Base-by-base conservation (phyloP, 805 yeast species). In the Spathaspora sp. region DNA sequence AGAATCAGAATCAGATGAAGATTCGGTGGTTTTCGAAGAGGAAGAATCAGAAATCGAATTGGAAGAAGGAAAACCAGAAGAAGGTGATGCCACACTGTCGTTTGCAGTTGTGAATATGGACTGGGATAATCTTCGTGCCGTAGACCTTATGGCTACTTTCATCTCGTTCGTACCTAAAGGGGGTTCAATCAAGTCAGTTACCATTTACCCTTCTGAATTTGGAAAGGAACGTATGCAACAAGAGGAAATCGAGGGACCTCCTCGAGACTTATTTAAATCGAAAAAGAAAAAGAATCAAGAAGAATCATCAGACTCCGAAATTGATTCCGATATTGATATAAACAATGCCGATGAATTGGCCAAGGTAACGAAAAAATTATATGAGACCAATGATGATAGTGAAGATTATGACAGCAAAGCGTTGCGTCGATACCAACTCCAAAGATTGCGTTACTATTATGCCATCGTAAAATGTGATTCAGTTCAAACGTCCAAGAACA, bases 51-150 rank as follows among this genome's bases (percentile, higher is more conserved):
- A 81, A 18, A 68, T 79, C 20, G 87, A 83, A 56, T 58, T 76
- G 10, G 87, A 81, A 57, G 77, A 75, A 28, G 73, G 72, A 9
- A 78, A 81, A 49, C 87, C 94, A n/a, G 91, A 88, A 47, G 86
- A 83, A 48, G 96, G 97, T 45, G 97, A 93, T 2, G 96, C 97
- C 29, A 77, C 96, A 1, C 73, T 72, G 32, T 75, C 88, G 5
- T 76, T 94, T 62, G 99, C 99, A 0, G 97, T 86, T 1, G 98
- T 94, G 29, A 94, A 94, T 63, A 75, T 94, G 80, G 99, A 94
- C 65, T 94, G 99, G 99, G 99, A 94, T 60, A 88, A 94, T 62
- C 78, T 94, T n/a, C 80, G 82, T 45, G 87, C 98, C 0, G 81
- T 82, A 3, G 98, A 94, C 65, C 72, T 93, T 56, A 81, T 89